Evolutionary conservation across 225 moss, liverwort and hornwort genomes (phyloP), one percentile per base, ranked within the genome.

Genomic region (Climacium dendroides): DNA sequence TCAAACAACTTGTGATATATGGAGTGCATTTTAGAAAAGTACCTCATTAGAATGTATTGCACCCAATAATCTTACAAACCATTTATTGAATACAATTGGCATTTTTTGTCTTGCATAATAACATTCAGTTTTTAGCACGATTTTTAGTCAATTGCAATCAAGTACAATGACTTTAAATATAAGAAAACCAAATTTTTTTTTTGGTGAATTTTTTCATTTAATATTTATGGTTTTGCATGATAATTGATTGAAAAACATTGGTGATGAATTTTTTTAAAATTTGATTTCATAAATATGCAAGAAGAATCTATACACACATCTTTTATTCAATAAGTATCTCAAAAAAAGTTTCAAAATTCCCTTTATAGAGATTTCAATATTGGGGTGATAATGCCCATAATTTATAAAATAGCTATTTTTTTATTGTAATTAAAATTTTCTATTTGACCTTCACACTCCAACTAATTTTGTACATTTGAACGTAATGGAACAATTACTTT

Each of bases 151-250:
- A 41, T 69, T 39, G 3, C 39, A 69, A 41, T 70, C 14, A 70
- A 25, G 2, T 0, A 69, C 2, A 4, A 9, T 9, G 41, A 41
- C 26, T 15, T n/a, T 22, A 3, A 41, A 13, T 41, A 25, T 41
- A 2, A 14, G 12, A 14, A 25, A 8, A 7, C 0, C 4, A 25
- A 70, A 8, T 0, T 26, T 1, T 0, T 26, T 43, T 43, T 26
- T 71, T 2, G 11, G 0, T 15, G 9, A 43, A 71, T 43, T 15
- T 0, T 70, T 70, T 26, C 3, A 43, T 70, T 70, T 26, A 12
- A 23, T 37, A 23, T 41, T 41, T 2, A 13, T 26, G 2, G 2
- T 26, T 43, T 15, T 71, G 43, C 0, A 71, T 71, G 15, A 71
- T 43, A 28, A 28, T 26, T 43, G 28, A 43, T 43, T 72, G 10